A percentile compares a stretch with the other conserved stretches of the same genome.
phyloP scores from a whole-genome alignment of 257 asterid genomes.

The Datura wrightii region DNA sequence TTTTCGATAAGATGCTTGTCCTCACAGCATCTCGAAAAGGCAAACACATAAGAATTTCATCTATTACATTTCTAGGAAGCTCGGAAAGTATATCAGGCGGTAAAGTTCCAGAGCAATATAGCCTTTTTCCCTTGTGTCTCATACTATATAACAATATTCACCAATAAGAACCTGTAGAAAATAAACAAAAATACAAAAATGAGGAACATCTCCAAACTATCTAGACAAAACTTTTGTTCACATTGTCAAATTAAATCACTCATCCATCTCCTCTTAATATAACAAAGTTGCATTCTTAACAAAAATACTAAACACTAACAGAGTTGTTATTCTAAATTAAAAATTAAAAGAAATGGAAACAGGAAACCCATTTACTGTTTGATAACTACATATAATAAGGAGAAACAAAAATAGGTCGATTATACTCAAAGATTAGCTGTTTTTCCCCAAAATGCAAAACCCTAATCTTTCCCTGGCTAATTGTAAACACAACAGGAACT shows the following conservation, averaged over 20 bases:
- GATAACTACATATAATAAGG: background rate
- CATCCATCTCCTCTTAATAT: background rate
- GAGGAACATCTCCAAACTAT: background rate
- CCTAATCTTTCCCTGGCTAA: too few relatives aligned
- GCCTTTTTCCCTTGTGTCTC: background rate
- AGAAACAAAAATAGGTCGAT: background rate
- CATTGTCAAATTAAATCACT: background rate
- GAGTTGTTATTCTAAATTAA: background rate
- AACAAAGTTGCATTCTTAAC: background rate
- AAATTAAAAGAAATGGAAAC: background rate
- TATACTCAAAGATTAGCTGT: background rate
- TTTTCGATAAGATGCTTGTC: background rate
- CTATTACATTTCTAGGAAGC: conserved; percentile 15
- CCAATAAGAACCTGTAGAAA: conserved; percentile 26
- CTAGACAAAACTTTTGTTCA: background rate
- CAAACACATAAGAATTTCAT: conserved; percentile 24
- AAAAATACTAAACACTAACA: background rate
- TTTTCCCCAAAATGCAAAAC: too few relatives aligned
- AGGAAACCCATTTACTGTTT: background rate
- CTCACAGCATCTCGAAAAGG: conserved; percentile 14
- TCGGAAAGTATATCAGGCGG: background rate
- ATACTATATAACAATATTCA: background rate
- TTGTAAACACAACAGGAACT: too few relatives aligned
- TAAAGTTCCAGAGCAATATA: background rate
- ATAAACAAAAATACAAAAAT: background rate